Evolutionary conservation across 2,329 filamentous ascomycete species (phyloP).

Genomic region (Fusarium pseudoanthophilum): DNA sequence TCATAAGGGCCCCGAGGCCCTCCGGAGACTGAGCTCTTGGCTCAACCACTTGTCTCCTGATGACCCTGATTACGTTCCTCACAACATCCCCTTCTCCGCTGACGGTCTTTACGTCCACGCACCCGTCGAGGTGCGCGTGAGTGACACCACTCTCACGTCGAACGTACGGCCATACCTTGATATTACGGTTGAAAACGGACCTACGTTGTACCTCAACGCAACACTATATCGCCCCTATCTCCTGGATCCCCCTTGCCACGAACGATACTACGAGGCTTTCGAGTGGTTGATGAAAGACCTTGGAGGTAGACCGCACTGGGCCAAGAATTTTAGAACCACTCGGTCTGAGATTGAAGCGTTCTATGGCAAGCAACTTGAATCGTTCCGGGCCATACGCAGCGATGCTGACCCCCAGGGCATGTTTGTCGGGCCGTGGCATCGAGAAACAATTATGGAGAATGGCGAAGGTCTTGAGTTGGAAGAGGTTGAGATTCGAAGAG

Average conservation of each 20-base stretch:
- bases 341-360: slow-evolving; percentile 71
- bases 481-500: slow-evolving; percentile 49
- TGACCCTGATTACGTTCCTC: slow-evolving; percentile 71
- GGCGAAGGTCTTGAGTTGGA: slow-evolving; percentile 50
- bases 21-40: slow-evolving; percentile 86
- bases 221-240: slow-evolving; percentile 87
- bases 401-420: slow-evolving; percentile 82
- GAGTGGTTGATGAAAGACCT: slow-evolving; percentile 91
- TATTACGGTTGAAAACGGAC: slow-evolving; percentile 72
- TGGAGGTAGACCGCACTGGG: slow-evolving; percentile 87
- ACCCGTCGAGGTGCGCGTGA: slow-evolving; percentile 91
- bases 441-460: slow-evolving; percentile 68
- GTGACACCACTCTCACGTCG: slow-evolving; percentile 67
- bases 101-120: slow-evolving; percentile 85
- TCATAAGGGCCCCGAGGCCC: slow-evolving; percentile 84
- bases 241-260: slow-evolving; percentile 78
- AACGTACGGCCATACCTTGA: slow-evolving; percentile 67
- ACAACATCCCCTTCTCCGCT: slow-evolving; percentile 83
- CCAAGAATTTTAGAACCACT: slow-evolving; percentile 83
- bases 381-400: slow-evolving; percentile 75
- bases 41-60: slow-evolving; percentile 71
- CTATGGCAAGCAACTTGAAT: slow-evolving; percentile 74
- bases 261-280: slow-evolving; percentile 87
- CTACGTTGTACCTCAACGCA: slow-evolving; percentile 89
- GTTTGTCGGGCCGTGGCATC: slow-evolving; percentile 93